Percentiles rank a stretch among this genome's conserved stretches.
These are phyloP conservation scores for Fusarium foetens DNA, from an alignment of 2,329 filamentous ascomycete species.

Conservation along the genomic window DNA sequence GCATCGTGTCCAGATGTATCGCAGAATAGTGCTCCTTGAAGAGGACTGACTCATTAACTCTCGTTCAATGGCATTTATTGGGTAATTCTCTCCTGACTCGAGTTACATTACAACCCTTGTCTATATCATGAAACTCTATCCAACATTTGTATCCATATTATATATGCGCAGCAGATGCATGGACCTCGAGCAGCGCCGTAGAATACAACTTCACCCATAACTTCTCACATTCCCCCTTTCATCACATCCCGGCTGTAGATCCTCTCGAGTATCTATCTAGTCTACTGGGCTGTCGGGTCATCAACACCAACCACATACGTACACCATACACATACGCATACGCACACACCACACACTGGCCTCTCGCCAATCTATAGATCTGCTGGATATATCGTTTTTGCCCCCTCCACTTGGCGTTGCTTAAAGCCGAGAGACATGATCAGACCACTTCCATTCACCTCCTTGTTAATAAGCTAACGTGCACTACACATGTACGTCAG, in stretches of 20 bases:
- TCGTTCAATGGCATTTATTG: not conserved
- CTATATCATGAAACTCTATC: slow-evolving; percentile 18
- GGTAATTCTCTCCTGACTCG: not conserved
- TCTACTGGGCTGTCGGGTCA: slow-evolving; percentile 1
- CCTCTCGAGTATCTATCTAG: not conserved
- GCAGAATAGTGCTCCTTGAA: not conserved
- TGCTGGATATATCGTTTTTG: not conserved
- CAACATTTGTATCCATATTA: slow-evolving; percentile 19
- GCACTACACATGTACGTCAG: slow-evolving; percentile 28
- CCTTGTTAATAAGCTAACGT: slow-evolving; percentile 24
- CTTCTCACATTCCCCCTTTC: slow-evolving; percentile 10
- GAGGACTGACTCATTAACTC: not conserved
- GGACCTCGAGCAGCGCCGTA: slow-evolving; percentile 17
- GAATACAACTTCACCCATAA: slow-evolving; percentile 28
- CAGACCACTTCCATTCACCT: slow-evolving; percentile 24
- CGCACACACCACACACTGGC: slow-evolving; percentile 23
- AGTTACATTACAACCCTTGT: slow-evolving; percentile 11
- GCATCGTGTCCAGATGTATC: not conserved
- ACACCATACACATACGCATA: not conserved
- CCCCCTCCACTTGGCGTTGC: slow-evolving; percentile 33
- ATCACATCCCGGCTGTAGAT: slow-evolving; percentile 29
- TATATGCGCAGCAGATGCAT: slow-evolving; percentile 23
- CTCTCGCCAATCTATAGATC: slow-evolving; percentile 34
- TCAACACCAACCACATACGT: slow-evolving; percentile 13
- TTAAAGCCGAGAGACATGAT: slow-evolving; percentile 11